Base-by-base conservation (phyloP, 2,329 filamentous ascomycete genomes). In the Aciculosporium take region DNA sequence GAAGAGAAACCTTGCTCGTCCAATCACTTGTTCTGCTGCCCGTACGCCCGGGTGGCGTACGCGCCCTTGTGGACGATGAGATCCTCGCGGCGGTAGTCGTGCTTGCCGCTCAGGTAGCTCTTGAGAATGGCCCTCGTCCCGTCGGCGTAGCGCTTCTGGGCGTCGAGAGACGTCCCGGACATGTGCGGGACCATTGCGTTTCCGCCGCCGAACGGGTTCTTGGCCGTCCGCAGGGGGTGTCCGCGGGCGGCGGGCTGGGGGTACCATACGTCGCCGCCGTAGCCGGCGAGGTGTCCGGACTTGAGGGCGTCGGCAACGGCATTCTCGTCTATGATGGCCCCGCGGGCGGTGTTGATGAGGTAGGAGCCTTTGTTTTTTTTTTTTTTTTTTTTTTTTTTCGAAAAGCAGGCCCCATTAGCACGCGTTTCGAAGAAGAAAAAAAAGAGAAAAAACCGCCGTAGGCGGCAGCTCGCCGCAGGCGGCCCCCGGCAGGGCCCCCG, bases 151-250 rank as follows among this genome's bases (percentile, higher is more conserved):
- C 87, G 79, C 68, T 85, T 81, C 74, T 98, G 91, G 45, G 91
- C 91, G 61, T 98, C 91, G 59, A 98, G 81, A n/a, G 88, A 94
- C 45, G 89, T 96, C 60, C 91, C 91, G 10, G 87, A 94, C 86
- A 96, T 94, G 79, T 96, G 91, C 43, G 91, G 86, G 46, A 95
- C 88, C 84, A 91, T 98, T 68, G 88, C 91, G 69, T 96, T 96
- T 60, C 91, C 91, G 59, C 89, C 91, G 53, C 88, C 89, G 73
- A 85, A 94, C 61, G 84, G 84, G 76, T 89, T 91, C 76, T 88
- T 81, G 62, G 85, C 89, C 62, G 81, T 84, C 62, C 91, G 87
- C 57, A 98, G 84, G 45, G 79, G 77, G 74, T 98, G 91, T 60
- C 95, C 88, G 66, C 79, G 76, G 58, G 88, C 88, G 18, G 91